Percentiles rank a stretch among this genome's conserved stretches.
phyloP scores from a whole-genome alignment of 768 basidiomycete genomes.

The Tulasnella calospora region DNA sequence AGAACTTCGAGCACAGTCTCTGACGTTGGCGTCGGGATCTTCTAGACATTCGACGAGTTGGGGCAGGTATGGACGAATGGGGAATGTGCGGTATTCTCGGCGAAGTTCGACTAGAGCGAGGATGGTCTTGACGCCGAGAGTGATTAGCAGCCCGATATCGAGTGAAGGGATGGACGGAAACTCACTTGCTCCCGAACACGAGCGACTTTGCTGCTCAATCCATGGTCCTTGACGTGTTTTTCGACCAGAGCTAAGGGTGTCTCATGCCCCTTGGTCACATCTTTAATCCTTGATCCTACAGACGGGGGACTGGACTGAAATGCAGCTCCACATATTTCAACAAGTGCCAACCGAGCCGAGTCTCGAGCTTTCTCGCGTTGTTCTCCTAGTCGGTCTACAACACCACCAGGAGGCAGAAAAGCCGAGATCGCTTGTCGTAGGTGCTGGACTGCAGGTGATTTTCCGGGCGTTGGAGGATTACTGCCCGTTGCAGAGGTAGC shows the following conservation, averaged over 20 bases:
- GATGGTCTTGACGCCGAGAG: slow-evolving; percentile 41
- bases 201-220: slow-evolving; percentile 75
- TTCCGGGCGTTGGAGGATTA: slow-evolving; percentile 37
- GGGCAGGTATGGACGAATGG: slow-evolving; percentile 74
- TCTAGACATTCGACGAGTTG: slow-evolving; percentile 79
- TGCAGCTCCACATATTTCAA: slow-evolving; percentile 65
- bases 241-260: slow-evolving; percentile 68
- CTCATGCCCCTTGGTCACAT: slow-evolving; percentile 53
- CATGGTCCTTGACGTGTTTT: slow-evolving; percentile 62
- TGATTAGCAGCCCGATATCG: background rate
- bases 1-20: slow-evolving; percentile 75
- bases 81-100: slow-evolving; percentile 63
- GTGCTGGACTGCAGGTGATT: slow-evolving; percentile 28
- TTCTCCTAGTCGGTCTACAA: slow-evolving; percentile 81
- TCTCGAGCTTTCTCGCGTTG: slow-evolving; percentile 61
- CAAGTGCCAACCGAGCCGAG: slow-evolving; percentile 72
- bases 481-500: slow-evolving; percentile 28
- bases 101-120: slow-evolving; percentile 68
- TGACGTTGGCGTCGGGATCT: slow-evolving; percentile 85
- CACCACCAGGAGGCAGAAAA: slow-evolving; percentile 68
- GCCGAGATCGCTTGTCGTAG: slow-evolving; percentile 65
- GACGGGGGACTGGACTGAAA: slow-evolving; percentile 51
- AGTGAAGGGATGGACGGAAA: slow-evolving; percentile 19
- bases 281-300: slow-evolving; percentile 39
- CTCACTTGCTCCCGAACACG: slow-evolving; percentile 81